Conservation (phyloP, 805 yeast genomes). For the Candida maesae region DNA sequence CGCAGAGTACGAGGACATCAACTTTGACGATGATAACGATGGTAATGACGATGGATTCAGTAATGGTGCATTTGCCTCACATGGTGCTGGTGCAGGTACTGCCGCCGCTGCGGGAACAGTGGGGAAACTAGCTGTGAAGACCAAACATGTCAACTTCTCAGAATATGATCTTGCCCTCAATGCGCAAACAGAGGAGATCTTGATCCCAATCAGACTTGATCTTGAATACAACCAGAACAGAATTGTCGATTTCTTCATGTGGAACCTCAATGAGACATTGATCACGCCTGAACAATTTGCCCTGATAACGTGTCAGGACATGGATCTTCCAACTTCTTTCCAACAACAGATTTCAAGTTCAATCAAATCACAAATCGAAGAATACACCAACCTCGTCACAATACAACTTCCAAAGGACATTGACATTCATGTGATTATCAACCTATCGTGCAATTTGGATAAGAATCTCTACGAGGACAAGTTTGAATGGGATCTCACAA, state of each 20-base stretch:
- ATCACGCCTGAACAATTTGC: constrained; percentile 91
- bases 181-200: constrained; percentile 53
- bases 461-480: constrained; percentile 85
- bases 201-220: constrained; percentile 84
- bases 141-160: constrained; percentile 25
- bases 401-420: constrained; percentile 65
- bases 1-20: constrained; percentile 75
- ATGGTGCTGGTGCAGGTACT: constrained; percentile 1
- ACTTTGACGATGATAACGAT: constrained; percentile 50
- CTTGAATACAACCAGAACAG: constrained; percentile 83
- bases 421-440: constrained; percentile 71
- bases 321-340: constrained; percentile 68
- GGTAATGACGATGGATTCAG: constrained; percentile 19
- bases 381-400: constrained; percentile 58
- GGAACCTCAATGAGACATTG: constrained; percentile 83
- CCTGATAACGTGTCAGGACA: constrained; percentile 69
- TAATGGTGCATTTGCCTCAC: neutral
- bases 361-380: constrained; percentile 78
- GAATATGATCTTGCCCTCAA: constrained; percentile 25
- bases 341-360: constrained; percentile 64
- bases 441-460: constrained; percentile 77
- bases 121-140: constrained; percentile 23
- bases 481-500: constrained; percentile 86
- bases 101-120: constrained; percentile 2
- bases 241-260: constrained; percentile 81